Base-by-base conservation (phyloP, 352 stramenopile species). In the Globisporangium nagaii region DNA sequence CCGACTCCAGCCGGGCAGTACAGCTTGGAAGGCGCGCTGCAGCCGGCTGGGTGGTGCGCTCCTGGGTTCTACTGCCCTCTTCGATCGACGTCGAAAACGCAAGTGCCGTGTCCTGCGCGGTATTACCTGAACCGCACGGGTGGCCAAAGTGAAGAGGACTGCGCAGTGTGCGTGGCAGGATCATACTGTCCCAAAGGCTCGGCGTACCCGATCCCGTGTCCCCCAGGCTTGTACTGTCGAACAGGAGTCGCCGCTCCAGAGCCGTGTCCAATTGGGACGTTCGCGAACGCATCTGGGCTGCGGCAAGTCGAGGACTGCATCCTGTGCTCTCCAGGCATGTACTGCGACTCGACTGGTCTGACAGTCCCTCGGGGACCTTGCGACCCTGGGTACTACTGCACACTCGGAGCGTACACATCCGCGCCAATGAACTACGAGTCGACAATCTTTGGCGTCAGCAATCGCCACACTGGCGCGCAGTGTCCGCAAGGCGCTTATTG, bases 351-450 rank as follows among this genome's bases (percentile, higher is more conserved):
- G 4, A 92, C 73, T 19, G 84, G 61, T 0, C 75, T 97, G 30
- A 91, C 84, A 1, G 60, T 72, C 12, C 85, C 86, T 2, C 68
- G 75, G 10, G 79, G 81, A 13, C 80, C 73, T 3, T 98, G 93
- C 48, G 82, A 92, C 22, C 73, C 84, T 15, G 93, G 93, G 0
- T 97, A 97, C 57, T 98, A 96, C 60, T 98, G 93, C 52, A 81
- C 79, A 2, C 43, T 78, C 1, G 90, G 90, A 1, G 89, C 86
- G 4, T 96, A 96, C 47, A 97, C 88, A 0, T 96, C 86, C 1
- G 86, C 89, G 13, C 93, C 93, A 1, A 94, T 88, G 78, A 75
- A 83, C 47, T 87, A 75, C 46, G 79, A 90, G 60, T 71, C 65
- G 0, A 76, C 75, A 5, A 51, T 88, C 5, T 87, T 88, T 37